A percentile compares a stretch with the other conserved stretches of the same genome.
Conservation (phyloP, 768 basidiomycete genomes). For the Wakefieldia striispora region DNA sequence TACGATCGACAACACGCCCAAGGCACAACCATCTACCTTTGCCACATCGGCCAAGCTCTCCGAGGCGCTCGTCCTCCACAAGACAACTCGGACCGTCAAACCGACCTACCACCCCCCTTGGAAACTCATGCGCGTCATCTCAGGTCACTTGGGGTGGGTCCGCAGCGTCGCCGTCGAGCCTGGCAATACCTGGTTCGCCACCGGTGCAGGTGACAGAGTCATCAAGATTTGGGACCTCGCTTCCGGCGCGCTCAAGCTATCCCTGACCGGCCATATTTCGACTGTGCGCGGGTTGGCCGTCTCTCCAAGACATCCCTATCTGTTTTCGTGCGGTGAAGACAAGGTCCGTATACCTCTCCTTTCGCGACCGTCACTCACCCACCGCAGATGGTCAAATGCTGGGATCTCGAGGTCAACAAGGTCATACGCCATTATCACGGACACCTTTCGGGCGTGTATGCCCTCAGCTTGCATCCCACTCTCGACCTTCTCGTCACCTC, state of each 20-base stretch:
- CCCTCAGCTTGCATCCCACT: slow-evolving; percentile 90
- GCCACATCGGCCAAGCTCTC: slow-evolving; percentile 65
- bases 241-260: slow-evolving; percentile 95
- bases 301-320: slow-evolving; percentile 89
- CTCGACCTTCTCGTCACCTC: slow-evolving; percentile 94
- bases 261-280: slow-evolving; percentile 95
- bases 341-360: slow-evolving; percentile 56
- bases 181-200: slow-evolving; percentile 98
- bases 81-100: slow-evolving; percentile 91
- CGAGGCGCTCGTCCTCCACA: slow-evolving; percentile 89
- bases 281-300: slow-evolving; percentile 95
- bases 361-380: not conserved
- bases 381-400: slow-evolving; percentile 96
- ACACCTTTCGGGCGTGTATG: slow-evolving; percentile 96
- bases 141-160: slow-evolving; percentile 98
- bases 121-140: slow-evolving; percentile 96
- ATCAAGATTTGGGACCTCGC: slow-evolving; percentile 99
- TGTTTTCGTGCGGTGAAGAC: slow-evolving; percentile 97
- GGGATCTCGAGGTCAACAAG: slow-evolving; percentile 99
- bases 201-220: slow-evolving; percentile 96
- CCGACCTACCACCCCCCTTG: slow-evolving; percentile 95
- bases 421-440: slow-evolving; percentile 99
- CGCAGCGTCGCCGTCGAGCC: slow-evolving; percentile 95
- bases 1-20: slow-evolving; percentile 71
- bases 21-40: slow-evolving; percentile 68